phyloP scores from a whole-genome alignment of 2,329 filamentous ascomycete species.

The Lecanosticta acicola region DNA sequence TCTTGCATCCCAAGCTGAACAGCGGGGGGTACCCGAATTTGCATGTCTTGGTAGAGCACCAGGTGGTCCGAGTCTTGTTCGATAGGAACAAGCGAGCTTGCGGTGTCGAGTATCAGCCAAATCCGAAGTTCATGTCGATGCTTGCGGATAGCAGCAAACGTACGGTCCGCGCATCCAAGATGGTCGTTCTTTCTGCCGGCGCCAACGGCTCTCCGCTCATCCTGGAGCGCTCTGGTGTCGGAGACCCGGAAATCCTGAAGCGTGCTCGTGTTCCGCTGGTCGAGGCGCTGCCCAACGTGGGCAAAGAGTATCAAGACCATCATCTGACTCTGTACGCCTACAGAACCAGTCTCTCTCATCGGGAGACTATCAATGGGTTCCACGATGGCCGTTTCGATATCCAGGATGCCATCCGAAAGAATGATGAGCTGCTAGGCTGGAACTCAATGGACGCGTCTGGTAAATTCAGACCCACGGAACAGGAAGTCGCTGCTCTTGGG shows the following conservation, averaged over 20 bases:
- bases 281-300: slow-evolving; percentile 8
- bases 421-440: slow-evolving; percentile 46
- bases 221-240: slow-evolving; percentile 58
- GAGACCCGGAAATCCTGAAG: slow-evolving; percentile 26
- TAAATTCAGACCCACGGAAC: slow-evolving; percentile 56
- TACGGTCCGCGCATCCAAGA: slow-evolving; percentile 53
- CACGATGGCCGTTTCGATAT: slow-evolving; percentile 44
- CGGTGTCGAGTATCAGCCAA: slow-evolving; percentile 54
- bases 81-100: slow-evolving; percentile 43
- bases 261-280: slow-evolving; percentile 27
- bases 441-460: slow-evolving; percentile 49
- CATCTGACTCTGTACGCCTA: no score
- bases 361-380: slow-evolving; percentile 50
- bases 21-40: slow-evolving; percentile 53
- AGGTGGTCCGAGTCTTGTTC: slow-evolving; percentile 42
- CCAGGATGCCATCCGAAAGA: slow-evolving; percentile 40
- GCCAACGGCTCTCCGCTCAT: slow-evolving; percentile 52
- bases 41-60: slow-evolving; percentile 53
- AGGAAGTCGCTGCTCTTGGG: no score
- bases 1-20: no score
- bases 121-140: slow-evolving; percentile 19
- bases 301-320: slow-evolving; percentile 18
- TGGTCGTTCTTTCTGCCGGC: slow-evolving; percentile 56
- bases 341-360: slow-evolving; percentile 39
- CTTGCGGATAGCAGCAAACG: slow-evolving; percentile 3